These are phyloP conservation scores for Fusarium decemcellulare DNA, from an alignment of 2,329 filamentous ascomycete genomes.

Conservation along the genomic window DNA sequence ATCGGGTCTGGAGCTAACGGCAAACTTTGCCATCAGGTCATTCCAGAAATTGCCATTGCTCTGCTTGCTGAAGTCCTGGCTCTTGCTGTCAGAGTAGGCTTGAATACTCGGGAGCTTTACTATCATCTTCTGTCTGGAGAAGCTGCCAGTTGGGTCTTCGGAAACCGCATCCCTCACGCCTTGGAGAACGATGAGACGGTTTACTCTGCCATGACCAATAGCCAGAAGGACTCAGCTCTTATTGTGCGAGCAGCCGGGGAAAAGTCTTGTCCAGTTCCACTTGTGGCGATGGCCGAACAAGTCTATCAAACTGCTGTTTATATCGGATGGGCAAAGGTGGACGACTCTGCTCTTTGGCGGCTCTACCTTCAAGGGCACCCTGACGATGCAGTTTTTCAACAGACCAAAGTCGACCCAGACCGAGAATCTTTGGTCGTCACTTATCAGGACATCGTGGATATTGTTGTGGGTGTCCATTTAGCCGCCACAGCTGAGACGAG, in stretches of 20 bases:
- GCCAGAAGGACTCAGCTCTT: conserved; percentile 8
- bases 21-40: conserved; percentile 5
- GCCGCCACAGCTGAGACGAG: neutral
- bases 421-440: neutral
- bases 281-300: conserved; percentile 3
- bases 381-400: neutral
- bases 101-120: conserved; percentile 2
- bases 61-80: neutral
- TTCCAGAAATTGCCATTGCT: conserved; percentile 3
- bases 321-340: neutral
- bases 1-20: neutral
- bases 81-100: neutral
- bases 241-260: neutral
- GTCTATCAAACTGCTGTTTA: neutral
- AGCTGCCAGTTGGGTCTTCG: neutral
- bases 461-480: neutral
- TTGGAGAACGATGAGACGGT: neutral
- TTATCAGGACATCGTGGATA: neutral
- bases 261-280: conserved; percentile 1
- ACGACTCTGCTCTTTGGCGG: conserved; percentile 4
- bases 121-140: neutral
- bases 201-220: conserved; percentile 5
- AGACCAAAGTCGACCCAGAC: neutral
- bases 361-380: neutral
- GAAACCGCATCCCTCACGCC: conserved; percentile 5